phyloP scores from a whole-genome alignment of 163 green algal species.

The Scenedesmus sp. region DNA sequence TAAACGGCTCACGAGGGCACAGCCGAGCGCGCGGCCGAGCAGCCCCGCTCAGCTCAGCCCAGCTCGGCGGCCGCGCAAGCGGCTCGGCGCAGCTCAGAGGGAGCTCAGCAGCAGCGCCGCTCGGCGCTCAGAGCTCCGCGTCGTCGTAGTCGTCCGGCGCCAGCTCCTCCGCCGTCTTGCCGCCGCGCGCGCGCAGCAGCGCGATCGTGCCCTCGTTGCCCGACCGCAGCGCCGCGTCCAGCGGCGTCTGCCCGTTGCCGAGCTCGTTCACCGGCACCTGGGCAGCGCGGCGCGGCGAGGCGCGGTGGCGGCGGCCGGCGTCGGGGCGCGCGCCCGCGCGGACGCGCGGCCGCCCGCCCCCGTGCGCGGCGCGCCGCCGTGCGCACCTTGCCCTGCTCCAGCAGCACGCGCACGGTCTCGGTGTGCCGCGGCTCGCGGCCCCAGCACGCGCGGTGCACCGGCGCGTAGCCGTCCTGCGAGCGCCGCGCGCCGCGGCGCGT shows the following conservation, averaged over 20 bases:
- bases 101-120: no score
- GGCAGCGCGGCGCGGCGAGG: no score
- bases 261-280: slow-evolving; percentile 26
- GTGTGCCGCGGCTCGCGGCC: slow-evolving; percentile 12
- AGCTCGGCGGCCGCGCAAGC: no score
- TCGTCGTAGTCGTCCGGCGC: neutral
- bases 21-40: no score
- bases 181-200: neutral
- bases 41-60: no score
- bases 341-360: no score
- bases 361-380: no score
- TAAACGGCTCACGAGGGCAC: no score
- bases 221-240: neutral
- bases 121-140: slow-evolving; percentile 9
- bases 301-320: no score
- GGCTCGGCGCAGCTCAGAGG: no score
- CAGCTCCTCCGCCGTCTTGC: neutral
- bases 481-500: neutral
- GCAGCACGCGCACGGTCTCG: neutral
- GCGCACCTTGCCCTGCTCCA: slow-evolving; percentile 15
- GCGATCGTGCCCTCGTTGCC: slow-evolving; percentile 6
- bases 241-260: neutral
- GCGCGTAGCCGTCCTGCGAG: slow-evolving; percentile 19
- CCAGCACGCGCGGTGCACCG: slow-evolving; percentile 22
- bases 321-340: no score